Evolutionary conservation across 1,139 yeast species (phyloP), one percentile per base, ranked within the genome.

Genomic region (Kodamaea anthophila): DNA sequence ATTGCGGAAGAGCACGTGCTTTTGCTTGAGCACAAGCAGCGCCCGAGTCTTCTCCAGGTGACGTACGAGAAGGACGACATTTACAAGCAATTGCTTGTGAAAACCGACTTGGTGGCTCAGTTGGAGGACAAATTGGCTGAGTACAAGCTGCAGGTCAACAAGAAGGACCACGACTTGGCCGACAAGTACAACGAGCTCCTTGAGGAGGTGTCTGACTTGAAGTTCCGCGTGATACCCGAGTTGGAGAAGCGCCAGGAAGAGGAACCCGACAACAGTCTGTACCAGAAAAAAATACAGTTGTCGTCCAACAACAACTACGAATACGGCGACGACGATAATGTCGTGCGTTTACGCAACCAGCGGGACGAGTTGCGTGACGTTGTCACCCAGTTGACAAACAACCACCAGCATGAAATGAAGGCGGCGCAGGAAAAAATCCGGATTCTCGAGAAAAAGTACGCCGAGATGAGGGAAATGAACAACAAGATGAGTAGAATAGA

Each of bases 1-100:
- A 70, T 79, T 11, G 77, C 85, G 23, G 91, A 82, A 47, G 87
- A 80, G 38, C 82, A 77, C 44, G 75, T 76, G 0, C 49, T 77
- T 28, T 49, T 76, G 21, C 49, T 64, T 39, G 83, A 77, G 41
- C 64, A 69, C 38, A 79, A 79, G 3, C 63, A 60, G 28, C 52
- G 58, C 8, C 74, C 84, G 16, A 70, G 76, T 30, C 59, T 76
- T 1, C 57, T 76, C 19, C 77, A 77, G 33, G 48, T 79, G 37
- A 69, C 71, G 29, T 70, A 73, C 41, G 77, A 74, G 36, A 74
- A 77, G 41, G 66, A 75, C 7, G 74, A 70, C 32, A 46, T 76
- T 31, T 63, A 69, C 44, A 51, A 63, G 32, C 68, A 65, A 41
- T 47, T 74, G 31, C 51, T 65, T 12, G 57, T 61, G 25, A 74